Conservation (phyloP, 768 basidiomycete species). For the Pholiota conissans region DNA sequence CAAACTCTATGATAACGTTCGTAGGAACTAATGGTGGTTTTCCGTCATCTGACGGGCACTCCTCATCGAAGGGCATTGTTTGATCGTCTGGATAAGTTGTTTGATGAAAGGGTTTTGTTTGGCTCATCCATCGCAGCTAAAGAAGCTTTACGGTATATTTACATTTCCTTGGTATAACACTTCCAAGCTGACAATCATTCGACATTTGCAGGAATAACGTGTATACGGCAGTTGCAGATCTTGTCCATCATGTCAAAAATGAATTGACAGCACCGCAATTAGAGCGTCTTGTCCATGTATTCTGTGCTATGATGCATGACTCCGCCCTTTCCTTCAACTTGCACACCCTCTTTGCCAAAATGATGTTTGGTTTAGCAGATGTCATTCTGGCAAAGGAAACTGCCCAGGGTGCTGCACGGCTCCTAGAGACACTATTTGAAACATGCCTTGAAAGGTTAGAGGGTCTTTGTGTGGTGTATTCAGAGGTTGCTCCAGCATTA, state of each 20-base stretch:
- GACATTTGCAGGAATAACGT: constrained; percentile 59
- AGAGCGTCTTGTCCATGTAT: constrained; percentile 76
- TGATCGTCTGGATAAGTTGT: constrained; percentile 82
- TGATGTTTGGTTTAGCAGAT: constrained; percentile 89
- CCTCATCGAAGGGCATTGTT: constrained; percentile 78
- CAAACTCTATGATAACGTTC: constrained; percentile 8
- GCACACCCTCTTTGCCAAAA: constrained; percentile 90
- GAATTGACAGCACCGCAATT: constrained; percentile 81
- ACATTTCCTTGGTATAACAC: no score
- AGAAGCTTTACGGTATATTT: constrained; percentile 75
- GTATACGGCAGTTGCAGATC: constrained; percentile 88
- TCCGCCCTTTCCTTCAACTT: constrained; percentile 75
- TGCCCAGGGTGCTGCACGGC: constrained; percentile 60
- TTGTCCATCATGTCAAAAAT: constrained; percentile 86
- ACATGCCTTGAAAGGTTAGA: constrained; percentile 84
- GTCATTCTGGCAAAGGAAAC: constrained; percentile 77
- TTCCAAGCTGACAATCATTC: no score
- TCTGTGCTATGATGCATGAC: constrained; percentile 88
- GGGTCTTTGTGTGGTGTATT: constrained; percentile 67
- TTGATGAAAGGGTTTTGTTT: constrained; percentile 87
- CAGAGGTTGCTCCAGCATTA: constrained; percentile 49
- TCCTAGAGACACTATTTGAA: constrained; percentile 79
- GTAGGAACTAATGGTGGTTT: constrained; percentile 90
- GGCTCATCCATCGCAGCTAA: constrained; percentile 82
- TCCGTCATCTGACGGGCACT: constrained; percentile 84